A percentile compares a stretch with the other conserved stretches of the same genome.
These are phyloP conservation scores for Penicillium concentricum DNA, from an alignment of 2,329 filamentous ascomycete genomes.

Conservation along the genomic window DNA sequence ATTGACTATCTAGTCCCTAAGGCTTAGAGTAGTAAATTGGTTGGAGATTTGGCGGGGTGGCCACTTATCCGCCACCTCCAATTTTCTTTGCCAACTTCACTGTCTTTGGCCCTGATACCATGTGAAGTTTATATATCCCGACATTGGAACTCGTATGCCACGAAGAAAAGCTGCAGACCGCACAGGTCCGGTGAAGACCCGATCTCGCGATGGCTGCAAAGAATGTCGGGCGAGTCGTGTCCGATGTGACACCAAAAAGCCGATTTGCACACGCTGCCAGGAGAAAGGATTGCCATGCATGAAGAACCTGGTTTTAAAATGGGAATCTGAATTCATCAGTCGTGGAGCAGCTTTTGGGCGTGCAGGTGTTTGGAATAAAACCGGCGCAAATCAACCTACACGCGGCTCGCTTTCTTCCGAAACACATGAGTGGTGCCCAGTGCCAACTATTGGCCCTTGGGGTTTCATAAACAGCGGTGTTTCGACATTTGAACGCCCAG, in stretches of 20 bases:
- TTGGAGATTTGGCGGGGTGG: constrained; percentile 1
- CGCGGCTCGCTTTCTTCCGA: constrained; percentile 20
- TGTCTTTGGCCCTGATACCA: constrained; percentile 14
- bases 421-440: constrained; percentile 27
- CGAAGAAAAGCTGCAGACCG: constrained; percentile 39
- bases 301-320: constrained; percentile 39
- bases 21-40: background rate
- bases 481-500: constrained; percentile 29
- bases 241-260: constrained; percentile 42
- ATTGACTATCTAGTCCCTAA: too few species aligned
- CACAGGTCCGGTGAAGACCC: constrained; percentile 37
- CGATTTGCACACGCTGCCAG: constrained; percentile 38
- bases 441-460: constrained; percentile 31
- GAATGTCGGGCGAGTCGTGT: constrained; percentile 44
- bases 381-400: constrained; percentile 17
- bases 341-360: constrained; percentile 46
- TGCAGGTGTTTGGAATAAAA: constrained; percentile 43
- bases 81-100: constrained; percentile 6
- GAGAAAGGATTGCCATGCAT: constrained; percentile 38
- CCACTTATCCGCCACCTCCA: constrained; percentile 8
- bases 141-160: constrained; percentile 26
- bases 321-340: constrained; percentile 42
- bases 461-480: constrained; percentile 34
- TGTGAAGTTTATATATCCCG: constrained; percentile 22
- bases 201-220: constrained; percentile 42